Evolutionary conservation across 1,284 basidiomycete genomes (phyloP).

Genomic region (Lignosus rhinocerotis): DNA sequence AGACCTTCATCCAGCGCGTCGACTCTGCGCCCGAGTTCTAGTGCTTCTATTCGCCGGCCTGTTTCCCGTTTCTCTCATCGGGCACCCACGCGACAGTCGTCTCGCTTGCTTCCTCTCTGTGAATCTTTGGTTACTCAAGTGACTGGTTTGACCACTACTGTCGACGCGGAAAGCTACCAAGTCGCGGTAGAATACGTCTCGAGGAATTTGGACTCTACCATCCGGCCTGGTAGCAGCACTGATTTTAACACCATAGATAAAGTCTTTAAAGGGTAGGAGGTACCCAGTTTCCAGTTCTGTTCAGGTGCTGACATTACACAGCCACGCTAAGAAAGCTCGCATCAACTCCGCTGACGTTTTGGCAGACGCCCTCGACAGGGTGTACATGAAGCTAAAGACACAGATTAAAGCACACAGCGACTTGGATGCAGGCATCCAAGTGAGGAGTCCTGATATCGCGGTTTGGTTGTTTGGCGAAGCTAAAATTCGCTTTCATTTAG

Average conservation of each 20-base stretch:
- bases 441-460: slow-evolving; percentile 25
- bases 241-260: slow-evolving; percentile 57
- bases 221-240: slow-evolving; percentile 53
- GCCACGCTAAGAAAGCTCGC: slow-evolving; percentile 63
- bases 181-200: slow-evolving; percentile 52
- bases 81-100: slow-evolving; percentile 46
- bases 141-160: slow-evolving; percentile 37
- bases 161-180: slow-evolving; percentile 48
- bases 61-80: slow-evolving; percentile 56
- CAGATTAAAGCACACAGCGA: slow-evolving; percentile 51
- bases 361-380: slow-evolving; percentile 56
- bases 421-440: slow-evolving; percentile 67
- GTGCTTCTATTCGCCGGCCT: slow-evolving; percentile 40
- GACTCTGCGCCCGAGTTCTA: slow-evolving; percentile 26
- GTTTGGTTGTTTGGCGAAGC: not conserved
- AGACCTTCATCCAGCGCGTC: slow-evolving; percentile 38
- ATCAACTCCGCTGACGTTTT: slow-evolving; percentile 62
- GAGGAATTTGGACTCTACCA: slow-evolving; percentile 49
- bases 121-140: slow-evolving; percentile 59
- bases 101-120: slow-evolving; percentile 53
- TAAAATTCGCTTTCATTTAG: slow-evolving; percentile 34
- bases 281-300: not conserved
- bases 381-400: slow-evolving; percentile 49
- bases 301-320: slow-evolving; percentile 10
- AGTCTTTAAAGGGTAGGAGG: slow-evolving; percentile 56